phyloP scores from a whole-genome alignment of 306 rosid genomes.

The Rosa chinensis region DNA sequence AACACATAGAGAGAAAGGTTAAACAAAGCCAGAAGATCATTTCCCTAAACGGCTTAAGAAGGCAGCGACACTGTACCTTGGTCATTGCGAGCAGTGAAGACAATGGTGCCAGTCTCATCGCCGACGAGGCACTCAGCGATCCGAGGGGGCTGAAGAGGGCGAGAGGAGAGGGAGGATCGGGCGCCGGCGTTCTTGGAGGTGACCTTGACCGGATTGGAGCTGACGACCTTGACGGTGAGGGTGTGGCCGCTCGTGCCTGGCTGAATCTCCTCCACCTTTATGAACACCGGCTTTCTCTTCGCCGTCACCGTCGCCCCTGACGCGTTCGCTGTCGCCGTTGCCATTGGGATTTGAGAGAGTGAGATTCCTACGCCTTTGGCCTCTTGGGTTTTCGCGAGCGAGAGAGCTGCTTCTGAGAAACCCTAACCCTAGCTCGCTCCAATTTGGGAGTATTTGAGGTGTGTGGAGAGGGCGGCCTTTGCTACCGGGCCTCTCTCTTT shows the following conservation, averaged over 20 bases:
- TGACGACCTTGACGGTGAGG: slow-evolving; percentile 76
- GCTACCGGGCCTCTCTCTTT: background rate
- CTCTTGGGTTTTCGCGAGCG: background rate
- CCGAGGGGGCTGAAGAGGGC: slow-evolving; percentile 52
- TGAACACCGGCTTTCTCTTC: slow-evolving; percentile 84
- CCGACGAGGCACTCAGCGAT: slow-evolving; percentile 79
- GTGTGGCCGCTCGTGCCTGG: slow-evolving; percentile 88
- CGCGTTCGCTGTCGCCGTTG: slow-evolving; percentile 33
- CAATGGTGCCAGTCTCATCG: slow-evolving; percentile 70
- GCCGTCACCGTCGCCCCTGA: slow-evolving; percentile 28
- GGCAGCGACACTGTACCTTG: slow-evolving; percentile 41
- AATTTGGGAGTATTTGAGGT: background rate
- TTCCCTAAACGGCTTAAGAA: no score
- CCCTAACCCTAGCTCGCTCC: slow-evolving; percentile 22
- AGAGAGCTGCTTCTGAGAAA: slow-evolving; percentile 2
- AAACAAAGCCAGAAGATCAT: no score
- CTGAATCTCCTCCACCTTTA: slow-evolving; percentile 69
- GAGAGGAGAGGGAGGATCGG: slow-evolving; percentile 51
- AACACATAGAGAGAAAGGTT: no score
- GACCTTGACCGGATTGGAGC: slow-evolving; percentile 47
- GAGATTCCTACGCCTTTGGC: no score
- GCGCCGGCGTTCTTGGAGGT: slow-evolving; percentile 38
- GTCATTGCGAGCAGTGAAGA: slow-evolving; percentile 88
- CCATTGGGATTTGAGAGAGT: slow-evolving; percentile 31
- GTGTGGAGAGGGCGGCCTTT: background rate